Evolutionary conservation across 1,284 basidiomycete genomes (phyloP).

Genomic region (Sphaerobolus stellatus): DNA sequence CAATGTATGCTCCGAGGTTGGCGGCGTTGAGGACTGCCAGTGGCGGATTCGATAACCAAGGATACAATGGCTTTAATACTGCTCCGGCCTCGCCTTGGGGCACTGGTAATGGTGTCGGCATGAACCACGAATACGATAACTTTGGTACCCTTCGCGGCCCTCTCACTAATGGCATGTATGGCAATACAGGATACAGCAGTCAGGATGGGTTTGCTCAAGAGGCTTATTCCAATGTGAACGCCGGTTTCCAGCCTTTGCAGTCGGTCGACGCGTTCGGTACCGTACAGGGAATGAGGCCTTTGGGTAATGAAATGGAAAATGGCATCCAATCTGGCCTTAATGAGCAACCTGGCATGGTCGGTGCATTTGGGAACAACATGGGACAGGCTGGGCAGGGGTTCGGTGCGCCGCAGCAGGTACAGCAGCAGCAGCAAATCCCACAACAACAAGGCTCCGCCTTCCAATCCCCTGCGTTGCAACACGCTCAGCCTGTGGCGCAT

Average conservation of each 20-base stretch:
- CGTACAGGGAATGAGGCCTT: too few relatives aligned
- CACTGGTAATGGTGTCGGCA: not conserved
- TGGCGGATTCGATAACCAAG: constrained; percentile 6
- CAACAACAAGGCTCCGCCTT: too few relatives aligned
- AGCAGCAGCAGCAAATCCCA: too few relatives aligned
- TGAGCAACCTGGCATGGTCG: too few relatives aligned
- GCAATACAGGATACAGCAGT: not conserved
- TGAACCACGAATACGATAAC: not conserved
- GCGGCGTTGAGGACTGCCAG: not conserved
- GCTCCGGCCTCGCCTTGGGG: not conserved
- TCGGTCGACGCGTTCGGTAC: too few relatives aligned
- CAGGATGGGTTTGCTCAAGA: constrained; percentile 3
- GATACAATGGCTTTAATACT: not conserved
- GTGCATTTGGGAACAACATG: too few relatives aligned
- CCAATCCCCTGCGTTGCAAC: too few relatives aligned
- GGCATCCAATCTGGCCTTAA: too few relatives aligned
- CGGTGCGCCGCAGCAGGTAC: too few relatives aligned
- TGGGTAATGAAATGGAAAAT: too few relatives aligned
- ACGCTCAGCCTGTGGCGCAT: too few relatives aligned
- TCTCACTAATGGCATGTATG: not conserved
- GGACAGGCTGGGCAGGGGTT: too few relatives aligned
- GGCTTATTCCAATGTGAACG: not conserved
- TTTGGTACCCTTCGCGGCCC: not conserved
- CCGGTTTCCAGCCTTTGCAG: constrained; percentile 2
- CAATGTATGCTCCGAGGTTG: constrained; percentile 3